A percentile compares a stretch with the other conserved stretches of the same genome.
Evolutionary conservation across 192 early-diverging fungal species (phyloP).

Genomic region (Backusella tuberculispora): DNA sequence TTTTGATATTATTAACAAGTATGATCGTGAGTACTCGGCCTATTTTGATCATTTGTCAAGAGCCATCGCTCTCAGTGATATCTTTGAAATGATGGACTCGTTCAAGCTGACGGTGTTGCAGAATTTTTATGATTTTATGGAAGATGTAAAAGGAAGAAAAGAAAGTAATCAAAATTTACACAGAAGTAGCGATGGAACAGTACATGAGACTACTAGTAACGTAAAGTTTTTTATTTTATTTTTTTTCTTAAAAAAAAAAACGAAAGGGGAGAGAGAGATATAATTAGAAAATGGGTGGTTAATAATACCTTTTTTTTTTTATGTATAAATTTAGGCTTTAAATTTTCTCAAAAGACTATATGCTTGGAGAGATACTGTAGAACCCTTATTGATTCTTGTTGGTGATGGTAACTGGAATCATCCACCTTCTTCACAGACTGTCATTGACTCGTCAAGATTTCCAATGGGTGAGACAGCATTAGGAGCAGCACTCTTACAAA

Average conservation of each 20-base stretch:
- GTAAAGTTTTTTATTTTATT: conserved; percentile 49
- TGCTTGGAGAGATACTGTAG: conserved; percentile 57
- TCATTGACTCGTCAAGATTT: not conserved
- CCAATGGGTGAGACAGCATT: conserved; percentile 11
- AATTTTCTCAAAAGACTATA: conserved; percentile 65
- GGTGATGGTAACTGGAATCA: conserved; percentile 64
- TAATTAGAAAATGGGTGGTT: not conserved
- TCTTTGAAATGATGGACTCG: conserved; percentile 34
- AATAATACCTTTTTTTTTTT: not conserved
- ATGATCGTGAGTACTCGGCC: conserved; percentile 34
- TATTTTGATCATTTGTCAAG: conserved; percentile 52
- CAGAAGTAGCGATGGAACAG: conserved; percentile 78
- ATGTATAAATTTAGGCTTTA: conserved; percentile 49
- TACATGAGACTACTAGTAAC: conserved; percentile 81
- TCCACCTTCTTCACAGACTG: conserved; percentile 16
- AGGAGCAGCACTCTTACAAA: conserved; percentile 31
- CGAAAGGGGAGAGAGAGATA: no score
- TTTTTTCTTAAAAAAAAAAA: not conserved
- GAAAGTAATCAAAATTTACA: conserved; percentile 45
- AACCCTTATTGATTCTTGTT: conserved; percentile 53
- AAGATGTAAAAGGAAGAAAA: conserved; percentile 67
- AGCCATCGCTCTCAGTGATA: conserved; percentile 32
- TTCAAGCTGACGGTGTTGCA: conserved; percentile 56
- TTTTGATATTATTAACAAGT: conserved; percentile 66
- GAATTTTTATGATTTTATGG: conserved; percentile 69